Percentiles rank a stretch among this genome's conserved stretches.
Evolutionary conservation across 2,329 filamentous ascomycete genomes (phyloP).

Genomic region (Clarireedia monteithiana): DNA sequence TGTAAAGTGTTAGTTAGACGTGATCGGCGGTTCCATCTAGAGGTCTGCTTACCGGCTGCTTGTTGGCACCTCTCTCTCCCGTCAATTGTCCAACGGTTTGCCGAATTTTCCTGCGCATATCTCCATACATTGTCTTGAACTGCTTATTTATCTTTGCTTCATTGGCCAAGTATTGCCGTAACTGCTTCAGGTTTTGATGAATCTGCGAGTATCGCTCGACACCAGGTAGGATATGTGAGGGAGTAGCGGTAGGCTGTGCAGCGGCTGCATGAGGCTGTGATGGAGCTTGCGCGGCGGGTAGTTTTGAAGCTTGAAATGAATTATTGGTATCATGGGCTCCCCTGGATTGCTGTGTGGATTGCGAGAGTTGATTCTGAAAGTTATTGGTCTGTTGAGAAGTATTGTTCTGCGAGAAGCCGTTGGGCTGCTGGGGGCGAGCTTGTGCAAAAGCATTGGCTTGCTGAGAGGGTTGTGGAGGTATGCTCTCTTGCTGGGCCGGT

Average conservation of each 20-base stretch:
- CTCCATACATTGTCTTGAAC: constrained; percentile 57
- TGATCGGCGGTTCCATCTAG: background rate
- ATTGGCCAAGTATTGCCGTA: constrained; percentile 45
- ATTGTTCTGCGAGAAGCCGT: background rate
- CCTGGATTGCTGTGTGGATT: background rate
- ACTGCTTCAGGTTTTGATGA: constrained; percentile 58
- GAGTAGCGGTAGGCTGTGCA: background rate
- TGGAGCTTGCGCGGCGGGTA: background rate
- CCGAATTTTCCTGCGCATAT: constrained; percentile 63
- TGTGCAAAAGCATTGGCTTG: background rate
- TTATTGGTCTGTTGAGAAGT: background rate
- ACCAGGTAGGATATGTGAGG: constrained; percentile 26
- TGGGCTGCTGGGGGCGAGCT: background rate
- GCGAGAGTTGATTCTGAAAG: background rate
- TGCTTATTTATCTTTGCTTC: constrained; percentile 47
- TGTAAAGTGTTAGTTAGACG: constrained; percentile 7
- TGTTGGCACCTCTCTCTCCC: constrained; percentile 55
- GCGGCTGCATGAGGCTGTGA: background rate
- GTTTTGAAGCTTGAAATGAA: background rate
- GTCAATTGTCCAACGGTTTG: constrained; percentile 69
- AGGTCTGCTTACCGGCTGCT: constrained; percentile 39
- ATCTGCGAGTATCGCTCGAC: constrained; percentile 44
- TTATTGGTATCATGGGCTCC: background rate
- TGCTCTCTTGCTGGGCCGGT: background rate
- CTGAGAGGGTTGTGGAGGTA: background rate